These are phyloP conservation scores for Porodaedalea pini DNA, from an alignment of 1,284 basidiomycete genomes.

Conservation along the genomic window DNA sequence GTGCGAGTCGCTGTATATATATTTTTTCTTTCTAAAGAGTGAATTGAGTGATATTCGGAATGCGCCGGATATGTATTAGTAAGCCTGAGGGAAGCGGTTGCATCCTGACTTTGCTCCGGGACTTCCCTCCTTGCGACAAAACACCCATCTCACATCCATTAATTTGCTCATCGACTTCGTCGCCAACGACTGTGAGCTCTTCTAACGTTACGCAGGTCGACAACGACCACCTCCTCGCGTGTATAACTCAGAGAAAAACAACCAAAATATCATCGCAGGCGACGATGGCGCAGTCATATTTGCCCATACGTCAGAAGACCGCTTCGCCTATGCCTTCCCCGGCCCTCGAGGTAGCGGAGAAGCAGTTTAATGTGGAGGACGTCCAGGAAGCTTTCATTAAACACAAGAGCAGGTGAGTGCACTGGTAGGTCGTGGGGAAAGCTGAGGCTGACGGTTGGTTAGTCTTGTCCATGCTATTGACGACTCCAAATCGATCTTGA, in stretches of 20 bases:
- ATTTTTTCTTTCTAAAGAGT: no score
- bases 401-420: constrained; percentile 61
- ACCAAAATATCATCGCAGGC: not conserved
- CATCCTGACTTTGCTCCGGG: not conserved
- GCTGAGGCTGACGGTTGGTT: constrained; percentile 20
- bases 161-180: not conserved
- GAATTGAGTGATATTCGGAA: not conserved
- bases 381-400: constrained; percentile 71
- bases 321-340: constrained; percentile 30
- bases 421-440: not conserved
- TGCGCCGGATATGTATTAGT: not conserved
- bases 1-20: no score
- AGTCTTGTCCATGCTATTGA: constrained; percentile 78
- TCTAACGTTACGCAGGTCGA: no score
- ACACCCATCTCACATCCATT: not conserved
- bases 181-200: not conserved
- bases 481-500: constrained; percentile 65
- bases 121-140: not conserved
- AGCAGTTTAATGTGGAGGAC: constrained; percentile 56
- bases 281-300: constrained; percentile 44
- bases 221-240: not conserved
- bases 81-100: not conserved
- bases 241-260: not conserved
- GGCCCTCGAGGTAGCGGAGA: constrained; percentile 31
- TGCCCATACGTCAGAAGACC: constrained; percentile 35